Conservation (phyloP, 805 yeast genomes). For the Zygosaccharomyces bisporus region DNA sequence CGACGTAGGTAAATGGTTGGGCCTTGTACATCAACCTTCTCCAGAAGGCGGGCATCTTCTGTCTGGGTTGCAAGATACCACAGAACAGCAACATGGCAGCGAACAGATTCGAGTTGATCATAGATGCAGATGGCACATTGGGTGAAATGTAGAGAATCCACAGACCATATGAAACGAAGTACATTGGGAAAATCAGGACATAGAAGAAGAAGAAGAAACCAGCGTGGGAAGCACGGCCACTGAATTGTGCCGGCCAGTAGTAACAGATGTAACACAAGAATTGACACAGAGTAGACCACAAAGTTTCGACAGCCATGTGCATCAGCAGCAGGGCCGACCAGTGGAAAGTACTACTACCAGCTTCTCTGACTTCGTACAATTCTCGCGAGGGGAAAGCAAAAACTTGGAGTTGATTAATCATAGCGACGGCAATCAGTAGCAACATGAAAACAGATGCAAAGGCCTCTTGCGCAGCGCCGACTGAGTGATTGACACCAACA, state of each 20-base stretch:
- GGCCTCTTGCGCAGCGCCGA: conserved; percentile 64
- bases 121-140: conserved; percentile 42
- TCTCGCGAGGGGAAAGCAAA: conserved; percentile 56
- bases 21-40: conserved; percentile 42
- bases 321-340: conserved; percentile 56
- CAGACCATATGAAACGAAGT: conserved; percentile 50
- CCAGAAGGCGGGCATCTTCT: conserved; percentile 48
- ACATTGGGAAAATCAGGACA: conserved; percentile 47
- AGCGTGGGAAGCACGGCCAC: conserved; percentile 44
- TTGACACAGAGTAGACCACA: conserved; percentile 46
- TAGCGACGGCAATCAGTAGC: conserved; percentile 46
- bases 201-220: conserved; percentile 52
- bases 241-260: conserved; percentile 47
- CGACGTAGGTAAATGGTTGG: conserved; percentile 48
- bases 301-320: conserved; percentile 44
- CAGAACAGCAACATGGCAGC: conserved; percentile 53
- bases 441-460: conserved; percentile 59
- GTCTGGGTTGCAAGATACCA: conserved; percentile 46
- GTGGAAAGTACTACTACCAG: conserved; percentile 66
- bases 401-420: conserved; percentile 62
- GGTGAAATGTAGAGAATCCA: conserved; percentile 47
- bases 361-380: conserved; percentile 67
- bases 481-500: conserved; percentile 53
- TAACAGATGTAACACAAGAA: conserved; percentile 42
- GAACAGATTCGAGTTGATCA: conserved; percentile 46